Conservation (phyloP, 176 grass and related monocot species). For the Musa beccarii region DNA sequence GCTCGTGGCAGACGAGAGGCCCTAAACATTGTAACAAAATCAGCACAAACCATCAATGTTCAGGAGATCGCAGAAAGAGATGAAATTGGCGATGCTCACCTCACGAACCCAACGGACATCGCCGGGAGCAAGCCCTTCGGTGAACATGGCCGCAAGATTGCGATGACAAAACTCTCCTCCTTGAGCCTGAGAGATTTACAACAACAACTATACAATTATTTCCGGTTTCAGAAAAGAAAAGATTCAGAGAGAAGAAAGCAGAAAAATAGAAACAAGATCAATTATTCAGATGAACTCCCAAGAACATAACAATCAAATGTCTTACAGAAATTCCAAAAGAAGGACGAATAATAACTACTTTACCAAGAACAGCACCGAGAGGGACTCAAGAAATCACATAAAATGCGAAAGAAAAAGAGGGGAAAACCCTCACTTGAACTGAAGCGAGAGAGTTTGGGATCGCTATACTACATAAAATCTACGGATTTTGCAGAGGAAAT, state of each 20-base stretch:
- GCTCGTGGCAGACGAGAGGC: constrained; percentile 18
- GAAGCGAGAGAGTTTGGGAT: not conserved
- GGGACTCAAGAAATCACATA: not conserved
- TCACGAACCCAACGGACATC: constrained; percentile 87
- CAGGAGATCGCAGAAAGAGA: constrained; percentile 8
- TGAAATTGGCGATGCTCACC: constrained; percentile 25
- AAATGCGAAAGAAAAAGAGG: not conserved
- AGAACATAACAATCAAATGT: not conserved
- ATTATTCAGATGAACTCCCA: not conserved
- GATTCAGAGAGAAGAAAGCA: no score
- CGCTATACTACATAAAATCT: not conserved
- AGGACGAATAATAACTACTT: not conserved
- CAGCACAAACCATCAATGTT: not conserved
- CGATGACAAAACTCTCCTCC: constrained; percentile 32
- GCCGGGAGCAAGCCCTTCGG: constrained; percentile 71
- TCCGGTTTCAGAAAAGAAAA: no score
- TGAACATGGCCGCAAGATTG: constrained; percentile 51
- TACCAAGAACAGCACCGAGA: not conserved
- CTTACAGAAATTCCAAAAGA: not conserved
- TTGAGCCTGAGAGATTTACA: constrained; percentile 25
- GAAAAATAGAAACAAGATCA: no score
- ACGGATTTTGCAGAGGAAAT: not conserved
- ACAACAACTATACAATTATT: not conserved
- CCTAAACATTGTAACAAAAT: constrained; percentile 9
- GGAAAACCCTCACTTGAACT: not conserved